Percentiles rank a stretch among this genome's conserved stretches.
phyloP scores from a whole-genome alignment of 441 rosid species.

The Erodium chrysanthum region DNA sequence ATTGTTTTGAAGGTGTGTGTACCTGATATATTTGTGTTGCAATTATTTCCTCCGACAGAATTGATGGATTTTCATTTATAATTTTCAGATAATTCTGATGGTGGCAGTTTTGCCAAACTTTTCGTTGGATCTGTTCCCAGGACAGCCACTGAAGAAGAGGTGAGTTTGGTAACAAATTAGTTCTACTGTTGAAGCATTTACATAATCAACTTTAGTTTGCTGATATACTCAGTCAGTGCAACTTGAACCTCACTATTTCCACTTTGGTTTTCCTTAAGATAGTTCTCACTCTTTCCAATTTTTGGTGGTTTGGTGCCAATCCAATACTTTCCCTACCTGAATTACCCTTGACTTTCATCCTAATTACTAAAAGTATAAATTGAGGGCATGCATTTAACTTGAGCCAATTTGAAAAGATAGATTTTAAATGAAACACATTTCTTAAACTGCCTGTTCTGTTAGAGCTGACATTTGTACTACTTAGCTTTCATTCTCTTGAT shows the following conservation, averaged over 20 bases:
- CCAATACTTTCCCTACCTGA: not conserved
- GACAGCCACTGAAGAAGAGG: constrained; percentile 77
- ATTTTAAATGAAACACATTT: not conserved
- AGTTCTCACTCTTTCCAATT: not conserved
- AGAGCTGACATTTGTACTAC: not conserved
- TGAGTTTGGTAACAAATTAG: constrained; percentile 28
- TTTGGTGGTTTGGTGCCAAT: not conserved
- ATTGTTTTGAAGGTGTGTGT: not conserved
- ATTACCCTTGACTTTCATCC: not conserved
- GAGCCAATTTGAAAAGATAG: not conserved
- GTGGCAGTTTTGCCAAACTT: constrained; percentile 66
- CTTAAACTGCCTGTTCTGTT: not conserved
- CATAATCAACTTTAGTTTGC: not conserved
- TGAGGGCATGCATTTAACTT: not conserved
- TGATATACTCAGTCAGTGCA: not conserved
- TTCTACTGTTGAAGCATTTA: not conserved
- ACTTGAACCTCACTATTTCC: not conserved
- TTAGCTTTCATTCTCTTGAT: not conserved
- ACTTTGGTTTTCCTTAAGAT: not conserved
- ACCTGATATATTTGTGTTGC: not conserved
- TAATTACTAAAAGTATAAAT: not conserved
- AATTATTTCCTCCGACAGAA: not conserved
- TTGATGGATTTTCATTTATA: constrained; percentile 15
- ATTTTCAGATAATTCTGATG: constrained; percentile 42
- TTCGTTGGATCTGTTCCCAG: constrained; percentile 98